These are phyloP conservation scores for Tylopilus felleus DNA, from an alignment of 768 basidiomycete genomes.

Conservation along the genomic window DNA sequence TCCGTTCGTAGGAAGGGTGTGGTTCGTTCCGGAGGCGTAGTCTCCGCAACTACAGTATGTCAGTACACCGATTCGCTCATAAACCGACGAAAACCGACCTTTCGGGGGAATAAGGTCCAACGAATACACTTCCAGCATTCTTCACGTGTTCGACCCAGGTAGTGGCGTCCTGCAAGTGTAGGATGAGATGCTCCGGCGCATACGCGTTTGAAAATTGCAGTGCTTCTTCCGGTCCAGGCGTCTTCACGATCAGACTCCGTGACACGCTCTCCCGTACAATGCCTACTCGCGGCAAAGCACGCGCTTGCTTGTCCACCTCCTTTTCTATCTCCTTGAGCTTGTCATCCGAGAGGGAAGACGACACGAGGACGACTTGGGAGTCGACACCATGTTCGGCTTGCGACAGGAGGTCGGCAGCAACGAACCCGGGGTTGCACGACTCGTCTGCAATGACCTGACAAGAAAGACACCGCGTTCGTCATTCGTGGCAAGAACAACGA, in stretches of 20 bases:
- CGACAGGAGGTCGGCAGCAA: conserved; percentile 94
- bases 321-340: conserved; percentile 73
- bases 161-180: conserved; percentile 78
- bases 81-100: conserved; percentile 51
- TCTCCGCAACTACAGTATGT: conserved; percentile 77
- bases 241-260: conserved; percentile 87
- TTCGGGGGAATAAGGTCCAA: conserved; percentile 93
- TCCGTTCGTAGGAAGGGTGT: conserved; percentile 94
- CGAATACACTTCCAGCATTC: conserved; percentile 96
- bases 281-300: conserved; percentile 79
- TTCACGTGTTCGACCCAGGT: conserved; percentile 62
- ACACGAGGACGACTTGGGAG: conserved; percentile 94
- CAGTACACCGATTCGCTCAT: conserved; percentile 1
- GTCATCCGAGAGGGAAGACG: conserved; percentile 61
- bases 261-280: conserved; percentile 87
- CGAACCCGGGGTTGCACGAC: conserved; percentile 81
- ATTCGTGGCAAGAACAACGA: conserved; percentile 38
- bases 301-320: conserved; percentile 85
- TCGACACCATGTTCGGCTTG: conserved; percentile 99
- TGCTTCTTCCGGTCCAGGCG: conserved; percentile 65
- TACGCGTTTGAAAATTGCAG: conserved; percentile 94
- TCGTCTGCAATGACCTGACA: conserved; percentile 88
- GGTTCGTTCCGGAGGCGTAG: conserved; percentile 98
- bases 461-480: conserved; percentile 24
- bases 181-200: conserved; percentile 95